Conservation (phyloP, 2,329 filamentous ascomycete species). For the Cercospora sp. region DNA sequence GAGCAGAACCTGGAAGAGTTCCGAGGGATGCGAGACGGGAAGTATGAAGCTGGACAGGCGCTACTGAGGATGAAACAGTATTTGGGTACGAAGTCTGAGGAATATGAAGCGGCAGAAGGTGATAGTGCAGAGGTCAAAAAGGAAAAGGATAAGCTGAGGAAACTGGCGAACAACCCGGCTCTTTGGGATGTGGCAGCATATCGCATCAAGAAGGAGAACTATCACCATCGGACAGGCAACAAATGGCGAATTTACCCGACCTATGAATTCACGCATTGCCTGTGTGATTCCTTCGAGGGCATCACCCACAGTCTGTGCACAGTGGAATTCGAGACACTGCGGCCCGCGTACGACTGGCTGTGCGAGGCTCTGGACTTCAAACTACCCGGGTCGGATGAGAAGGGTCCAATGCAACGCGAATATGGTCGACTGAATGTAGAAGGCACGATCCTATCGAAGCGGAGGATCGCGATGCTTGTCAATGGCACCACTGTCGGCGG, state of each 20-base stretch:
- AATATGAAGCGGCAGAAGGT: slow-evolving; percentile 37
- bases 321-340: slow-evolving; percentile 81
- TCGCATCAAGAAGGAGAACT: slow-evolving; percentile 70
- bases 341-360: slow-evolving; percentile 88
- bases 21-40: slow-evolving; percentile 84
- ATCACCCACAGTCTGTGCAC: slow-evolving; percentile 94
- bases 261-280: slow-evolving; percentile 83
- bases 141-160: slow-evolving; percentile 38
- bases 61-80: slow-evolving; percentile 94
- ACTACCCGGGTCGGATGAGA: slow-evolving; percentile 58
- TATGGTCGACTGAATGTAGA: slow-evolving; percentile 76
- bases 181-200: slow-evolving; percentile 97
- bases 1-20: slow-evolving; percentile 82
- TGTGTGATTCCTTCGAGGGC: slow-evolving; percentile 87
- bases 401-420: slow-evolving; percentile 82
- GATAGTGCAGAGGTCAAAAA: slow-evolving; percentile 38
- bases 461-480: slow-evolving; percentile 78
- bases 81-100: slow-evolving; percentile 48
- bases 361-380: slow-evolving; percentile 80
- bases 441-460: slow-evolving; percentile 84
- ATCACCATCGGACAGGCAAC: slow-evolving; percentile 75
- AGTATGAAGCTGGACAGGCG: slow-evolving; percentile 81
- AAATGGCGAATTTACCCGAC: slow-evolving; percentile 94
- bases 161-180: slow-evolving; percentile 74
- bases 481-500: slow-evolving; percentile 54